phyloP scores from a whole-genome alignment of 306 rosid species.

The Psophocarpus tetragonolobus region DNA sequence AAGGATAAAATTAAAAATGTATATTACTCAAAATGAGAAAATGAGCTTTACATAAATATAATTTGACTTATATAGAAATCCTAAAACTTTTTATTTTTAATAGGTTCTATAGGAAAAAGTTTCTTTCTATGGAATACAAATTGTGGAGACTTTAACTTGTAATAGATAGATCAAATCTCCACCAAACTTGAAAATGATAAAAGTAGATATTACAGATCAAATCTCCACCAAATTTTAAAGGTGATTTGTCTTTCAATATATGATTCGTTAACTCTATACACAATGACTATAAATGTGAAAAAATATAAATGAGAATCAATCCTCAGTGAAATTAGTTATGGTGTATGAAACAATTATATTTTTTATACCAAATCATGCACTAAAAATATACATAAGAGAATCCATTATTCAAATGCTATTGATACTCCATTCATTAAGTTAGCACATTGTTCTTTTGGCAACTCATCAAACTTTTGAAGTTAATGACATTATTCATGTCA shows the following conservation, averaged over 20 bases:
- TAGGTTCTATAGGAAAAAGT: conserved; percentile 38
- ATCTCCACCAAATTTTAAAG: conserved; percentile 38
- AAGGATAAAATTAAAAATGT: too few relatives aligned
- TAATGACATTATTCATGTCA: too few relatives aligned
- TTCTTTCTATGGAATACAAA: conserved; percentile 40
- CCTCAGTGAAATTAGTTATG: conserved; percentile 29
- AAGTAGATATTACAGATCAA: conserved; percentile 34
- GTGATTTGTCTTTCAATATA: conserved; percentile 30
- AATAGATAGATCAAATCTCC: conserved; percentile 35
- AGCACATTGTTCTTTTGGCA: conserved; percentile 28
- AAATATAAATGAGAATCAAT: conserved; percentile 35
- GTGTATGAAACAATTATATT: conserved; percentile 27
- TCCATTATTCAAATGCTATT: conserved; percentile 26
- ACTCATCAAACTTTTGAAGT: too few relatives aligned
- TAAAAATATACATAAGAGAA: conserved; percentile 16
- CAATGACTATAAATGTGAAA: conserved; percentile 29
- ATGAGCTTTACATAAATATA: too few relatives aligned
- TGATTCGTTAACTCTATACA: conserved; percentile 29
- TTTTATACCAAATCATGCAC: conserved; percentile 41
- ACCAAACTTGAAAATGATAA: conserved; percentile 34
- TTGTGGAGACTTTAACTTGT: conserved; percentile 23
- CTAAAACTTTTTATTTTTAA: too few relatives aligned
- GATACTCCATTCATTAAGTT: conserved; percentile 36
- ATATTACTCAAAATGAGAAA: too few relatives aligned
- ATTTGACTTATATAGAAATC: too few relatives aligned